Conservation (phyloP, 192 early-diverging fungal genomes). For the Backusella psychrophila region DNA sequence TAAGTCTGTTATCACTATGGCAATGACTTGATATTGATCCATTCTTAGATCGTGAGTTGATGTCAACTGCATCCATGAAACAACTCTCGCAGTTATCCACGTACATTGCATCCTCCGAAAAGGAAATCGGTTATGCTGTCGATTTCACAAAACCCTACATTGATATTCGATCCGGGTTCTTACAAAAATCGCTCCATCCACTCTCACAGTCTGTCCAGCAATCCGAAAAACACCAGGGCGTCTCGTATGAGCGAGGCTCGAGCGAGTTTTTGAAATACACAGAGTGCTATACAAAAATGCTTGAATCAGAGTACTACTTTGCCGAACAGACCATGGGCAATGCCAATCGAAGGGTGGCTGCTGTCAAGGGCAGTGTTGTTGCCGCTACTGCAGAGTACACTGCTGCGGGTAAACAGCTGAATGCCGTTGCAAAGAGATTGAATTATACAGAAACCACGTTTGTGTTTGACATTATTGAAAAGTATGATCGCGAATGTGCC, state of each 20-base stretch:
- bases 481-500: slow-evolving; percentile 31
- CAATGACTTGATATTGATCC: too few species aligned
- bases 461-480: slow-evolving; percentile 67
- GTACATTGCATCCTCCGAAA: slow-evolving; percentile 45
- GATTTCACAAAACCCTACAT: slow-evolving; percentile 63
- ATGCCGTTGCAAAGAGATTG: slow-evolving; percentile 48
- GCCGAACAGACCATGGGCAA: slow-evolving; percentile 60
- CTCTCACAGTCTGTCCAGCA: slow-evolving; percentile 49
- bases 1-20: too few species aligned
- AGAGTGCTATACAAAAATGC: slow-evolving; percentile 54
- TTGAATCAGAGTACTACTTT: slow-evolving; percentile 66
- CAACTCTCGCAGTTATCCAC: slow-evolving; percentile 44
- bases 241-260: slow-evolving; percentile 60
- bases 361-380: slow-evolving; percentile 46
- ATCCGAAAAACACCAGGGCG: slow-evolving; percentile 45
- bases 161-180: slow-evolving; percentile 64
- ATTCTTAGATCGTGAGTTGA: slow-evolving; percentile 6
- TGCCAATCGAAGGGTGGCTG: slow-evolving; percentile 33
- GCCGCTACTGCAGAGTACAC: slow-evolving; percentile 48
- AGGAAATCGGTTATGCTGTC: slow-evolving; percentile 45
- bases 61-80: slow-evolving; percentile 23
- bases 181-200: slow-evolving; percentile 54
- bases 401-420: slow-evolving; percentile 52
- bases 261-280: slow-evolving; percentile 61
- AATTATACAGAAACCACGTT: slow-evolving; percentile 60